A percentile compares a stretch with the other conserved stretches of the same genome.
These are phyloP conservation scores for Microascus cirrosus DNA, from an alignment of 2,329 filamentous ascomycete species.

Conservation along the genomic window DNA sequence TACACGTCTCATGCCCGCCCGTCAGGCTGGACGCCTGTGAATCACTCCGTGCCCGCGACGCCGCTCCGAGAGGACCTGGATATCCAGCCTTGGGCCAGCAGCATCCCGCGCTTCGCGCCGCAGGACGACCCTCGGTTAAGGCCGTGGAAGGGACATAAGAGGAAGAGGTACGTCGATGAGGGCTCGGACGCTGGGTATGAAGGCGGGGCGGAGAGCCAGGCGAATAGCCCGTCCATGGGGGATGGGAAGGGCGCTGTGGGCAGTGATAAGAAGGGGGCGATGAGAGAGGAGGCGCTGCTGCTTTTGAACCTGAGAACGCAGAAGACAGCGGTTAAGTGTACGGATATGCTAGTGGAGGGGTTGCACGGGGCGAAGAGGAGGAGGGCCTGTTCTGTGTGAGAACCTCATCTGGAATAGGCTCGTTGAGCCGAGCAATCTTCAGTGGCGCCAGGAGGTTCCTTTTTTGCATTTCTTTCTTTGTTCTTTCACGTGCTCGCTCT, in stretches of 20 bases:
- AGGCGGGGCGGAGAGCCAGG: neutral
- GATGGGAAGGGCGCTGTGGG: neutral
- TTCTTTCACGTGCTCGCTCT: neutral
- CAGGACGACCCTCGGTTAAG: neutral
- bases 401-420: neutral
- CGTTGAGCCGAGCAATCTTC: neutral
- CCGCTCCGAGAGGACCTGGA: conserved; percentile 8
- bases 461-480: neutral
- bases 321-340: conserved; percentile 15
- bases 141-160: neutral
- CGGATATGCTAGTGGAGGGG: conserved; percentile 6
- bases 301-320: conserved; percentile 34
- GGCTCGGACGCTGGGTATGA: neutral
- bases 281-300: conserved; percentile 25
- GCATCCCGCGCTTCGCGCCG: conserved; percentile 25
- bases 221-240: neutral
- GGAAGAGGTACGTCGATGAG: neutral
- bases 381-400: conserved; percentile 26
- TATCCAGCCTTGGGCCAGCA: conserved; percentile 27
- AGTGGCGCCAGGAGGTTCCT: too few species aligned
- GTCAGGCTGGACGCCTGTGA: conserved; percentile 17
- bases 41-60: conserved; percentile 9
- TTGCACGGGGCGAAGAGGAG: conserved; percentile 24
- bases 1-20: neutral
- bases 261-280: neutral